A percentile compares a stretch with the other conserved stretches of the same genome.
These are phyloP conservation scores for Tulasnella sp. DNA, from an alignment of 768 basidiomycete species.

Conservation along the genomic window DNA sequence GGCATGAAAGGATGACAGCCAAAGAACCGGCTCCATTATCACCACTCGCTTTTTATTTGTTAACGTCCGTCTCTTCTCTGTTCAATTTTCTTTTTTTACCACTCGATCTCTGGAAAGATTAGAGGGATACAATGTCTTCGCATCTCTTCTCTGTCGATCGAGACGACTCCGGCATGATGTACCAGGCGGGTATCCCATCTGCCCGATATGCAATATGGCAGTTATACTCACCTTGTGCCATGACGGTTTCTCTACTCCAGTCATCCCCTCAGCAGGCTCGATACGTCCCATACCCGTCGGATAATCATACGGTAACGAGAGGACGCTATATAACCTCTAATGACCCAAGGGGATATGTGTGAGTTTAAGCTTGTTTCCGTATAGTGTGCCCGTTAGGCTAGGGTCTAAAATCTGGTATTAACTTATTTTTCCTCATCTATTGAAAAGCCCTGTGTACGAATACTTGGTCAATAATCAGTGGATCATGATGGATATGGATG, in stretches of 20 bases:
- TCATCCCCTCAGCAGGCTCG: constrained; percentile 2
- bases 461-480: constrained; percentile 81
- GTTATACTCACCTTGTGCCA: background rate
- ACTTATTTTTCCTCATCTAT: constrained; percentile 12
- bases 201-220: background rate
- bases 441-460: constrained; percentile 62
- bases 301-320: constrained; percentile 6
- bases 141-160: background rate
- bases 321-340: constrained; percentile 72
- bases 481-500: constrained; percentile 94
- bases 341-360: constrained; percentile 82
- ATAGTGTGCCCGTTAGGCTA: background rate
- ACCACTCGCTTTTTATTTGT: background rate
- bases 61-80: background rate
- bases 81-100: background rate
- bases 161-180: too few species aligned
- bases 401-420: background rate
- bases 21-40: constrained; percentile 10
- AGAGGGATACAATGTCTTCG: background rate
- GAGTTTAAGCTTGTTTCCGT: constrained; percentile 22
- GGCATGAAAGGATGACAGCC: constrained; percentile 5
- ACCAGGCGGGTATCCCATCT: too few species aligned
- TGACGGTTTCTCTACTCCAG: background rate
- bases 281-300: background rate
- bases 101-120: background rate